These are phyloP conservation scores for Penicillium occitanis DNA, from an alignment of 2,329 filamentous ascomycete genomes.

Conservation along the genomic window DNA sequence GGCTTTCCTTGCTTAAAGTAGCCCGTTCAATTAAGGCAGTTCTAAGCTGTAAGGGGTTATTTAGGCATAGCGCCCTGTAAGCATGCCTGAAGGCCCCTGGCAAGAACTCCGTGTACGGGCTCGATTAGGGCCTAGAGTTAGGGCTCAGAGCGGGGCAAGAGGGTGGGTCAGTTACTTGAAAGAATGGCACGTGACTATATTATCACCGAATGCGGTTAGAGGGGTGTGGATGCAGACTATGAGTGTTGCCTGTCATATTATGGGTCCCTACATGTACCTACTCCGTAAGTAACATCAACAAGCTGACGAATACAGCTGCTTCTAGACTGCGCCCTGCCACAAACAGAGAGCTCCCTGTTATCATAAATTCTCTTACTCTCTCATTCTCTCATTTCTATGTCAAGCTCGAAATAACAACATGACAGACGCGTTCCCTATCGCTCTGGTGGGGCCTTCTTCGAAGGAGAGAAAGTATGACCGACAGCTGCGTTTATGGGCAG, in stretches of 20 bases:
- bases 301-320: not conserved
- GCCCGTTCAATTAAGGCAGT: too few relatives aligned
- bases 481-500: constrained; percentile 92
- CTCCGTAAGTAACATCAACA: not conserved
- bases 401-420: constrained; percentile 25
- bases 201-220: not conserved
- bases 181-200: too few relatives aligned
- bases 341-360: not conserved
- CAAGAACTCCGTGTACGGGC: not conserved
- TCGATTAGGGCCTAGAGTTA: too few relatives aligned
- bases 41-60: not conserved
- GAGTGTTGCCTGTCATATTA: not conserved
- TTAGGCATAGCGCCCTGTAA: not conserved
- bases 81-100: not conserved
- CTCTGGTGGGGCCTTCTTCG: constrained; percentile 52
- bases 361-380: not conserved
- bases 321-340: not conserved
- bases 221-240: not conserved
- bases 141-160: too few relatives aligned
- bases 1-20: too few relatives aligned
- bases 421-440: constrained; percentile 38
- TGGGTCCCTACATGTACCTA: too few relatives aligned
- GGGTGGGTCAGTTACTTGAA: too few relatives aligned
- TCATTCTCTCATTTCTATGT: not conserved
- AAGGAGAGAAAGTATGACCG: constrained; percentile 85